Percentiles rank a stretch among this genome's conserved stretches.
Conservation (phyloP, 148 eudicot genomes). For the Rhododendron vialii region DNA sequence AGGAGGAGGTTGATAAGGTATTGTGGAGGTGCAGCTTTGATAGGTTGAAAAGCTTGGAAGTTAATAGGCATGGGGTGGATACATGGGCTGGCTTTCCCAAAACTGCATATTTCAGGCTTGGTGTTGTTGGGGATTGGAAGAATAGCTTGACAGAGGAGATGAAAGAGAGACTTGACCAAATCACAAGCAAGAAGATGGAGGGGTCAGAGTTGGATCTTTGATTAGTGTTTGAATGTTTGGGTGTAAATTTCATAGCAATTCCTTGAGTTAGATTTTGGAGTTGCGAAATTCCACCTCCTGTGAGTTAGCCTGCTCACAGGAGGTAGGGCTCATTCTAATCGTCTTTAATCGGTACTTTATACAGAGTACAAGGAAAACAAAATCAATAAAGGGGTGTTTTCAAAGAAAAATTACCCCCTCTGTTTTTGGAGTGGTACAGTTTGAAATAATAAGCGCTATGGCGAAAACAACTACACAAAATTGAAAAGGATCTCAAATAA, state of each 20-base stretch:
- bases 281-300: no score
- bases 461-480: no score
- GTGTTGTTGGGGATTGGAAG: slow-evolving; percentile 19
- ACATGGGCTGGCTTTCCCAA: background rate
- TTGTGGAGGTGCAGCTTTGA: slow-evolving; percentile 17
- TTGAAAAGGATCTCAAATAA: no score
- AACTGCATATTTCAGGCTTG: slow-evolving; percentile 12
- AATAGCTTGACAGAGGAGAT: slow-evolving; percentile 12
- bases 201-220: slow-evolving; percentile 6
- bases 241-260: no score
- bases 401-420: no score
- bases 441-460: no score
- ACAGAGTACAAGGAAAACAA: no score
- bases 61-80: slow-evolving; percentile 19
- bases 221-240: background rate
- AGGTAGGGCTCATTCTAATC: background rate
- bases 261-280: no score
- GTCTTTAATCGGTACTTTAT: background rate
- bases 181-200: background rate
- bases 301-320: no score
- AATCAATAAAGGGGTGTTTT: no score
- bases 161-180: slow-evolving; percentile 6
- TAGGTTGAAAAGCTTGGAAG: slow-evolving; percentile 21
- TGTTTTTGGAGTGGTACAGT: no score
- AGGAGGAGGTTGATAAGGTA: slow-evolving; percentile 15